Percentiles rank a stretch among this genome's conserved stretches.
phyloP scores from a whole-genome alignment of 805 yeast genomes.

The Novakomyces olei region DNA sequence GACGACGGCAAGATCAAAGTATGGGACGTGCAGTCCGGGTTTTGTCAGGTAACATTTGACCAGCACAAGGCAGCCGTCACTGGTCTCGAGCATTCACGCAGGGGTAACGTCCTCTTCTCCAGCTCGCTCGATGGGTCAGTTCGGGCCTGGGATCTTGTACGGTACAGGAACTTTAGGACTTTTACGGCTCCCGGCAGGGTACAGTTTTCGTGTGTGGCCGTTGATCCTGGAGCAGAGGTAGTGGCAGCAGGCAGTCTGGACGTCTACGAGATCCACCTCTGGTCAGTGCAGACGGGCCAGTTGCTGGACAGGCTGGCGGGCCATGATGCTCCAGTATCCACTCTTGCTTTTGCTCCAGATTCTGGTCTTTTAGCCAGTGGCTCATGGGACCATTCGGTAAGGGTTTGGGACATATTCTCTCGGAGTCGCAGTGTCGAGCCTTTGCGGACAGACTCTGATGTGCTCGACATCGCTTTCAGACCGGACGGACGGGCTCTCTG shows the following conservation, averaged over 20 bases:
- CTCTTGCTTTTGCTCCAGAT: conserved; percentile 65
- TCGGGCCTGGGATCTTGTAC: conserved; percentile 84
- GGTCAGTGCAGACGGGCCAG: conserved; percentile 95
- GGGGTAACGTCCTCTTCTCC: conserved; percentile 77
- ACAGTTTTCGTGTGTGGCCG: conserved; percentile 74
- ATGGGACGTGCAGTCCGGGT: conserved; percentile 87
- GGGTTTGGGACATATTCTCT: conserved; percentile 83
- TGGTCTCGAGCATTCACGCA: conserved; percentile 64
- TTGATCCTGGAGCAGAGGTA: conserved; percentile 91
- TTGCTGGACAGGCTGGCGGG: conserved; percentile 71
- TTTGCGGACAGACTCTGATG: conserved; percentile 64
- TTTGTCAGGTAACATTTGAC: conserved; percentile 73
- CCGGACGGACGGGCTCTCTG: conserved; percentile 89
- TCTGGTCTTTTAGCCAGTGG: conserved; percentile 64
- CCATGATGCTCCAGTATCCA: conserved; percentile 87
- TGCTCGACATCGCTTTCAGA: conserved; percentile 56
- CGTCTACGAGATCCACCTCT: conserved; percentile 72
- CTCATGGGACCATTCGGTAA: conserved; percentile 86
- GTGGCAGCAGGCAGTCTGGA: conserved; percentile 88
- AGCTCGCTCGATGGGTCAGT: conserved; percentile 91
- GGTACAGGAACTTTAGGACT: conserved; percentile 85
- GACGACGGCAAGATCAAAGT: conserved; percentile 94
- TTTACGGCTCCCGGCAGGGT: conserved; percentile 78
- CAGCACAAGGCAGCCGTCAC: conserved; percentile 84
- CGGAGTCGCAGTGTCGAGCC: conserved; percentile 81